Conservation (phyloP, 345 rosid species). For the Lumnitzera racemosa region DNA sequence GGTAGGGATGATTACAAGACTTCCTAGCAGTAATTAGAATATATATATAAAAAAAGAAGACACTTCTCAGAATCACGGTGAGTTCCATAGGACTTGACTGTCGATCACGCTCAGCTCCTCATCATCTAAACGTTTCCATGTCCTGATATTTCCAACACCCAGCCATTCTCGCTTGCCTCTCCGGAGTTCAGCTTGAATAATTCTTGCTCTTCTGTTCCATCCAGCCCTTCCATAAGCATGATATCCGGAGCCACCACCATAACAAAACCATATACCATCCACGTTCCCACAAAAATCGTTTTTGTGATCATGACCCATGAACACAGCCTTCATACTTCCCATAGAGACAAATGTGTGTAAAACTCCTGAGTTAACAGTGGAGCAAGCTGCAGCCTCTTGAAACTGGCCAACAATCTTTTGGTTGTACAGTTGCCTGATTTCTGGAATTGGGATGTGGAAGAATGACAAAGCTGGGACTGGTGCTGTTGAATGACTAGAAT, state of each 20-base stretch:
- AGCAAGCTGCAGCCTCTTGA: conserved; percentile 77
- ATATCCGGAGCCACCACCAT: conserved; percentile 94
- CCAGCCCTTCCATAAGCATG: conserved; percentile 76
- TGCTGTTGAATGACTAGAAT: conserved; percentile 1
- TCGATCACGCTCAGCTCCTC: conserved; percentile 60
- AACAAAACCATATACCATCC: conserved; percentile 79
- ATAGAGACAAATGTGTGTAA: conserved; percentile 50
- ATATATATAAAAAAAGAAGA: background rate
- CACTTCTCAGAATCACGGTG: background rate
- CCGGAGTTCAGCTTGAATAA: conserved; percentile 57
- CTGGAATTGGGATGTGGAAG: conserved; percentile 83
- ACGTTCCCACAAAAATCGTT: conserved; percentile 85
- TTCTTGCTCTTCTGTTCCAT: conserved; percentile 72
- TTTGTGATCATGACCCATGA: conserved; percentile 80
- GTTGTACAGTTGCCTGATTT: conserved; percentile 52
- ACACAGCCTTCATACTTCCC: conserved; percentile 79
- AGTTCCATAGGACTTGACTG: conserved; percentile 63
- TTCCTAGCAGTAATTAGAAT: background rate
- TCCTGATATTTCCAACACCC: conserved; percentile 48
- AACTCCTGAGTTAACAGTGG: conserved; percentile 60
- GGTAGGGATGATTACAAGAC: background rate
- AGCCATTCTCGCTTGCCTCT: conserved; percentile 44
- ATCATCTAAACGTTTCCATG: conserved; percentile 87
- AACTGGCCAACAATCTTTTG: conserved; percentile 52
- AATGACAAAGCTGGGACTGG: conserved; percentile 49